Evolutionary conservation across 75 land plant species (phyloP).

Genomic region (Ceratopteris richardii): DNA sequence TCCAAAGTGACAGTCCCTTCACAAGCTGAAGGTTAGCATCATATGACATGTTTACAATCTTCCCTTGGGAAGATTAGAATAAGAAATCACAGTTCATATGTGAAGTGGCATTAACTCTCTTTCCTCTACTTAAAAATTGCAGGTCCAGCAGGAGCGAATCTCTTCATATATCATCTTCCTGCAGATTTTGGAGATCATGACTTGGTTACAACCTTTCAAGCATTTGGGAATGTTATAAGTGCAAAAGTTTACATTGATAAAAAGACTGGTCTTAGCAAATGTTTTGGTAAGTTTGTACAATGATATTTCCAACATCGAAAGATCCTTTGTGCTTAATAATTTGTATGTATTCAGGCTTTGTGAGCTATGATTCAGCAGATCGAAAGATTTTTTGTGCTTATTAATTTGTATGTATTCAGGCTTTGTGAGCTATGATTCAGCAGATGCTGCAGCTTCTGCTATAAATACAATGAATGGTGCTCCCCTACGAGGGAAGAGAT

Average conservation of each 20-base stretch:
- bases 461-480: slow-evolving; percentile 82
- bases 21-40: slow-evolving; percentile 69
- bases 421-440: slow-evolving; percentile 89
- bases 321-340: background rate
- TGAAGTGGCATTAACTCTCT: no score
- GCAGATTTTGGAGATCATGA: slow-evolving; percentile 93
- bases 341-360: slow-evolving; percentile 60
- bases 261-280: slow-evolving; percentile 91
- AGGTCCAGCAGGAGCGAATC: slow-evolving; percentile 97
- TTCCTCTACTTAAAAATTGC: background rate
- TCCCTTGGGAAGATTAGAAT: no score
- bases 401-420: slow-evolving; percentile 33
- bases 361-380: slow-evolving; percentile 75
- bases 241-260: slow-evolving; percentile 95
- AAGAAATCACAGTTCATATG: no score
- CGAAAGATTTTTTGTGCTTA: background rate
- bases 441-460: slow-evolving; percentile 75
- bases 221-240: slow-evolving; percentile 83
- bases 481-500: slow-evolving; percentile 80
- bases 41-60: no score
- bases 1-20: slow-evolving; percentile 1
- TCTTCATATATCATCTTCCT: slow-evolving; percentile 96
- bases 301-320: no score
- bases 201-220: slow-evolving; percentile 64
- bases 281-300: slow-evolving; percentile 86